Conservation (phyloP, 1,139 yeast genomes). For the Suhomyces ambrosiae region DNA sequence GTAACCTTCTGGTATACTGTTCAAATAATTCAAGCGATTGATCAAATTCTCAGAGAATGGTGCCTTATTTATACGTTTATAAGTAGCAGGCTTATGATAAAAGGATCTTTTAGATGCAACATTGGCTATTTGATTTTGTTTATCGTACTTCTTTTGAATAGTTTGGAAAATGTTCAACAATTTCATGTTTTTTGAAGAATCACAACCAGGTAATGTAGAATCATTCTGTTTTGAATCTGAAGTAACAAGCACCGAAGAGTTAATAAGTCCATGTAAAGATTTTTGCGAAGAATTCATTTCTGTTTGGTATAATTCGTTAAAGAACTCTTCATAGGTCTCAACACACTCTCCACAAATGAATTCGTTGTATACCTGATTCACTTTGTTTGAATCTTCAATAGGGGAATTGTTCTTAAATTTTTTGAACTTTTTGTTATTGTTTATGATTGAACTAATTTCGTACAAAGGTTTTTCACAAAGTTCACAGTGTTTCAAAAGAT, state of each 20-base stretch:
- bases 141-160: constrained; percentile 24
- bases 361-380: constrained; percentile 39
- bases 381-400: constrained; percentile 7
- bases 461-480: constrained; percentile 68
- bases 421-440: constrained; percentile 23
- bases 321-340: constrained; percentile 55
- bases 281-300: constrained; percentile 13
- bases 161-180: constrained; percentile 28
- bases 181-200: constrained; percentile 13
- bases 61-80: constrained; percentile 17
- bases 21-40: constrained; percentile 26
- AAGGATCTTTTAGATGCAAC: constrained; percentile 16
- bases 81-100: constrained; percentile 17
- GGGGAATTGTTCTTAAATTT: constrained; percentile 5
- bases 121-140: constrained; percentile 8
- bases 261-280: background rate
- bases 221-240: background rate
- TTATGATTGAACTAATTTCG: constrained; percentile 55
- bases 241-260: background rate
- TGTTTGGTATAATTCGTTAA: constrained; percentile 33
- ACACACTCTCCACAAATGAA: constrained; percentile 69
- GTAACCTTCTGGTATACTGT: constrained; percentile 21
- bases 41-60: constrained; percentile 29
- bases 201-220: background rate
- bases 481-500: constrained; percentile 56